phyloP scores from a whole-genome alignment of 2,329 filamentous ascomycete species.

The Exophiala oligosperma region DNA sequence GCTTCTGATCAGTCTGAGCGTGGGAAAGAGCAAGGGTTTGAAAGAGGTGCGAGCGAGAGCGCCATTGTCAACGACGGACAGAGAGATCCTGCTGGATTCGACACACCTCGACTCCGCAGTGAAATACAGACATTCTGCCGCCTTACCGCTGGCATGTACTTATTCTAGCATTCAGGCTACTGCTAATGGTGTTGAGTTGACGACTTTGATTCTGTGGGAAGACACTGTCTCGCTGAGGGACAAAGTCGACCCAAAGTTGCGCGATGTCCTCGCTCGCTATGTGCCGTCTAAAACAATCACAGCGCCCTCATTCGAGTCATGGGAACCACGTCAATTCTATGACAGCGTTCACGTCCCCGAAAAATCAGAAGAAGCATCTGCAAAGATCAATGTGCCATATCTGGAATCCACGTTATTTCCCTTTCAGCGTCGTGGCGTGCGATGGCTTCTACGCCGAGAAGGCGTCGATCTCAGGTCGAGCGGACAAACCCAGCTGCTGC shows the following conservation, averaged over 20 bases:
- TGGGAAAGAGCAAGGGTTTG: constrained; percentile 6
- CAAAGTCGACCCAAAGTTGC: constrained; percentile 15
- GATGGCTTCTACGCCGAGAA: constrained; percentile 49
- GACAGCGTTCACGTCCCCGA: constrained; percentile 48
- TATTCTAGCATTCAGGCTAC: constrained; percentile 6
- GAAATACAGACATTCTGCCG: constrained; percentile 14
- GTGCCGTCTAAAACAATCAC: not conserved
- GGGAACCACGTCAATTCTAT: constrained; percentile 45
- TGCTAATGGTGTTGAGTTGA: not conserved
- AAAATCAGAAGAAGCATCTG: constrained; percentile 34
- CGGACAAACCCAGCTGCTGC: constrained; percentile 32
- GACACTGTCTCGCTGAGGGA: constrained; percentile 13
- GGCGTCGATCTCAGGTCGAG: constrained; percentile 37
- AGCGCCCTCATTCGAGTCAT: constrained; percentile 13
- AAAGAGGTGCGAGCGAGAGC: not conserved
- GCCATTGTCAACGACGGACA: not conserved
- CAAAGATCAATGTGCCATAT: constrained; percentile 36
- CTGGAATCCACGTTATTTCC: constrained; percentile 46
- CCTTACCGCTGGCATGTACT: constrained; percentile 15
- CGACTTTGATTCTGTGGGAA: constrained; percentile 19
- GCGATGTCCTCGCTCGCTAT: constrained; percentile 16
- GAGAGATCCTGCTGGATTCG: constrained; percentile 8
- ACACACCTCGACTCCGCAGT: constrained; percentile 12
- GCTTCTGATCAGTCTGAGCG: constrained; percentile 2
- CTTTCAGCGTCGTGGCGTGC: constrained; percentile 48